A percentile compares a stretch with the other conserved stretches of the same genome.
These are phyloP conservation scores for Colletotrichum plurivorum DNA, from an alignment of 2,329 filamentous ascomycete genomes.

Conservation along the genomic window DNA sequence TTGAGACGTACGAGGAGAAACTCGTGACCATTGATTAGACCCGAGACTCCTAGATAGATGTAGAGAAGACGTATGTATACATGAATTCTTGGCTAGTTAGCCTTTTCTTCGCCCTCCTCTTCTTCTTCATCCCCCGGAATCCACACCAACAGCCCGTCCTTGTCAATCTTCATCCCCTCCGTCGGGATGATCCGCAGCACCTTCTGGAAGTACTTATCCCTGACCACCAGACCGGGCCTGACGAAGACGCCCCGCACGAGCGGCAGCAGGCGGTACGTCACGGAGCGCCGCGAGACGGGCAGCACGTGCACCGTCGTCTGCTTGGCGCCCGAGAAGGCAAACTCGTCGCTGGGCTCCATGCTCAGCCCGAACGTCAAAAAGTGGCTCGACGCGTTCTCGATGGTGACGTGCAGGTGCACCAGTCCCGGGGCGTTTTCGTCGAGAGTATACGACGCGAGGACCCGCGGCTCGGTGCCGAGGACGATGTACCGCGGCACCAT, in stretches of 20 bases:
- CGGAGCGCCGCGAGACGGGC: conserved; percentile 81
- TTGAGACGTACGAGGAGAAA: neutral
- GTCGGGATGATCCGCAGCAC: conserved; percentile 85
- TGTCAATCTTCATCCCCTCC: conserved; percentile 77
- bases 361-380: conserved; percentile 92
- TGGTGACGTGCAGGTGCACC: conserved; percentile 69
- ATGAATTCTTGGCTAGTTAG: conserved; percentile 24
- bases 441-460: conserved; percentile 74
- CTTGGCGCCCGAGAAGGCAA: conserved; percentile 94
- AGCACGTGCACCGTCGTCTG: conserved; percentile 84
- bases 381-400: conserved; percentile 95
- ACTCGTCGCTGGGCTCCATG: conserved; percentile 94
- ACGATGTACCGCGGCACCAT: conserved; percentile 85
- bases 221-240: conserved; percentile 79
- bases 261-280: conserved; percentile 83
- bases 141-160: conserved; percentile 76
- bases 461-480: conserved; percentile 87
- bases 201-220: conserved; percentile 95
- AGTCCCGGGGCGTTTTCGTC: conserved; percentile 51
- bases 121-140: conserved; percentile 62
- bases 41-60: conserved; percentile 20
- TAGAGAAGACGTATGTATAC: conserved; percentile 26
- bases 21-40: too few species aligned
- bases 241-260: conserved; percentile 77
- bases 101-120: conserved; percentile 41